Evolutionary conservation across 116 monocot genomes (phyloP), one percentile per base, ranked within the genome.

Genomic region (Thalassia testudinum): DNA sequence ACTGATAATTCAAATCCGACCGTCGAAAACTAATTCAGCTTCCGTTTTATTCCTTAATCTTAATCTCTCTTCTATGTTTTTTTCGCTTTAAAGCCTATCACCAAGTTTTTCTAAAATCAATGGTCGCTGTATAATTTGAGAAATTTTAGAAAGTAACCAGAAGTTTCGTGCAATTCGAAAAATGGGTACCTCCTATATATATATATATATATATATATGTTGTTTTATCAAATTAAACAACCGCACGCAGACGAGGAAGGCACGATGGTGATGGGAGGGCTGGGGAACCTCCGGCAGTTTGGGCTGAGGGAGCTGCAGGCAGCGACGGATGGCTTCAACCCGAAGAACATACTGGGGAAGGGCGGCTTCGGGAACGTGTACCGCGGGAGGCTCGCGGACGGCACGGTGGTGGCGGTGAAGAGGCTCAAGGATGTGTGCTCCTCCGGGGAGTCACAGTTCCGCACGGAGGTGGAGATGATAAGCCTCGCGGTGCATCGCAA

Each of bases 241-340:
- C n/a, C n/a, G 45, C 45, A 45, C 18, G n/a, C 47, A 54, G 69
- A 66, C 8, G 64, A 69, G 29, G 69, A 52, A 10, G 66, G 21
- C 1, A 8, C 57, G 7, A 20, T 38, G 54, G 37, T 37, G 54
- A 58, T 25, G 50, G 47, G 18, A 37, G 70, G 73, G 18, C 60
- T 85, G 13, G 90, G 85, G 26, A 85, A 85, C 58, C 72, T 91
- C 40, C 75, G 66, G 22, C 70, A 66, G 37, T 75, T 75, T 66
- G 57, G 70, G 5, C 56, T 75, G 24, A 37, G 66, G 60, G 74
- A 79, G 66, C 66, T 79, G n/a, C 79, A 60, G 11, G 34, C 52
- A 0, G 79, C 74, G 14, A 79, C 79, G 7, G 73, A 74, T 26
- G 59, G 64, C 53, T 79, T 79, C 62, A 69, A 45, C 64, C 7